phyloP scores from a whole-genome alignment of 1,139 yeast species.

The Meyerozyma carpophila region DNA sequence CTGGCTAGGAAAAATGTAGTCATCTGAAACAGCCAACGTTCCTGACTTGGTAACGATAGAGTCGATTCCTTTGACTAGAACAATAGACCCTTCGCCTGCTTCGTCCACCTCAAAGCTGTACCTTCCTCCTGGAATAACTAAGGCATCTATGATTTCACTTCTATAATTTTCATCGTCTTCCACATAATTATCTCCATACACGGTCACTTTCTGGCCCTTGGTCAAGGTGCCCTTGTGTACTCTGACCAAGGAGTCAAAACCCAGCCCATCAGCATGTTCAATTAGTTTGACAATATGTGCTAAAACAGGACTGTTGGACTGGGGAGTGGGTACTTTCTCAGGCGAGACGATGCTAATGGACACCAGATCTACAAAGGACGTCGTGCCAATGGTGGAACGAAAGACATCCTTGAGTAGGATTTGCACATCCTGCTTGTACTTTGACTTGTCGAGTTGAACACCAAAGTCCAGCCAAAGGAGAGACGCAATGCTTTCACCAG shows the following conservation, averaged over 20 bases:
- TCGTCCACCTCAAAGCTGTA: constrained; percentile 53
- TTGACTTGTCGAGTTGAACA: constrained; percentile 32
- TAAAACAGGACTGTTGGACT: constrained; percentile 12
- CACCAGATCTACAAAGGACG: constrained; percentile 52
- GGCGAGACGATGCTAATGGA: constrained; percentile 19
- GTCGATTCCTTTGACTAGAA: constrained; percentile 61
- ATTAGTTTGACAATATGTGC: constrained; percentile 62
- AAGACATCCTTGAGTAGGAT: constrained; percentile 54
- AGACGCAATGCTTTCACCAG: constrained; percentile 28
- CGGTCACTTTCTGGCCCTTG: constrained; percentile 42
- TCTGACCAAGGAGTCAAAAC: constrained; percentile 53
- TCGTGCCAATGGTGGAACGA: constrained; percentile 45
- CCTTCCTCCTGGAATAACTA: constrained; percentile 68
- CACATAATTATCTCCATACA: constrained; percentile 53
- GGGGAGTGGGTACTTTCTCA: constrained; percentile 29
- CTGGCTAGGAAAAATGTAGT: constrained; percentile 10
- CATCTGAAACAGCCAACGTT: constrained; percentile 9
- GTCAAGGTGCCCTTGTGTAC: constrained; percentile 56
- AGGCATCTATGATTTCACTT: constrained; percentile 36
- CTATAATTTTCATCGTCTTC: constrained; percentile 52
- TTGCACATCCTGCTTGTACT: constrained; percentile 49
- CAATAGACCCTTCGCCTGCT: constrained; percentile 63
- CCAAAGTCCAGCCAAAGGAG: constrained; percentile 45
- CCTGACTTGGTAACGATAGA: constrained; percentile 40
- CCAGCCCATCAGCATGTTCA: constrained; percentile 44